These are phyloP conservation scores for Delonix regia DNA, from an alignment of 306 rosid genomes.

Conservation along the genomic window DNA sequence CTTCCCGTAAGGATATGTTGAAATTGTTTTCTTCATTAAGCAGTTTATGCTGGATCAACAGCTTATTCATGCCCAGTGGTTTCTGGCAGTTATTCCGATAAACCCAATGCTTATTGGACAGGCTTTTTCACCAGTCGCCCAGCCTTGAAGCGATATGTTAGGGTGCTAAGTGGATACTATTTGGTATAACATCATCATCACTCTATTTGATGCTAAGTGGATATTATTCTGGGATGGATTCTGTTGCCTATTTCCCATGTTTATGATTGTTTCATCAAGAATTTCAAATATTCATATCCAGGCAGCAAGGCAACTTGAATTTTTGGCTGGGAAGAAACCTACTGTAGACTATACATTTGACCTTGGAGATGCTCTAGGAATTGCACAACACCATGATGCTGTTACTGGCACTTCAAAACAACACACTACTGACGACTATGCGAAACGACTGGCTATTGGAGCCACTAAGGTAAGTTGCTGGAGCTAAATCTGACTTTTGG, in stretches of 20 bases:
- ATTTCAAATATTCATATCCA: constrained; percentile 33
- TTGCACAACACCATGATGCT: constrained; percentile 91
- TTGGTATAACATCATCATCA: constrained; percentile 54
- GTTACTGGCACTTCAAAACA: constrained; percentile 83
- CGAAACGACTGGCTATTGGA: constrained; percentile 75
- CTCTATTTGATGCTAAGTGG: not conserved
- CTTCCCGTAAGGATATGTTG: constrained; percentile 70
- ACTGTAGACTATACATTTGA: constrained; percentile 37
- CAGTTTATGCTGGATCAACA: constrained; percentile 4
- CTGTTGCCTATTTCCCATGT: constrained; percentile 18
- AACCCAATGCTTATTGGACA: constrained; percentile 76
- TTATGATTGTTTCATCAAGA: too few species aligned
- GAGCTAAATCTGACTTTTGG: not conserved
- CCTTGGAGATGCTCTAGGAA: constrained; percentile 88
- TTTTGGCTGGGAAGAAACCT: constrained; percentile 57
- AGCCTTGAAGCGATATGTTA: constrained; percentile 73
- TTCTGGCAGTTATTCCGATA: constrained; percentile 77
- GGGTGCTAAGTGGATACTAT: constrained; percentile 78
- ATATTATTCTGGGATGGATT: constrained; percentile 44
- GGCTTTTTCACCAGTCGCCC: constrained; percentile 88
- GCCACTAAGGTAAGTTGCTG: constrained; percentile 61
- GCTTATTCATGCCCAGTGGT: constrained; percentile 24
- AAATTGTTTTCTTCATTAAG: not conserved
- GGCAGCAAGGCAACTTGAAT: constrained; percentile 83
- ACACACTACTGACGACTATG: constrained; percentile 88